These are phyloP conservation scores for Rhodotorula glutinis DNA, from an alignment of 1,284 basidiomycete species.

Conservation along the genomic window DNA sequence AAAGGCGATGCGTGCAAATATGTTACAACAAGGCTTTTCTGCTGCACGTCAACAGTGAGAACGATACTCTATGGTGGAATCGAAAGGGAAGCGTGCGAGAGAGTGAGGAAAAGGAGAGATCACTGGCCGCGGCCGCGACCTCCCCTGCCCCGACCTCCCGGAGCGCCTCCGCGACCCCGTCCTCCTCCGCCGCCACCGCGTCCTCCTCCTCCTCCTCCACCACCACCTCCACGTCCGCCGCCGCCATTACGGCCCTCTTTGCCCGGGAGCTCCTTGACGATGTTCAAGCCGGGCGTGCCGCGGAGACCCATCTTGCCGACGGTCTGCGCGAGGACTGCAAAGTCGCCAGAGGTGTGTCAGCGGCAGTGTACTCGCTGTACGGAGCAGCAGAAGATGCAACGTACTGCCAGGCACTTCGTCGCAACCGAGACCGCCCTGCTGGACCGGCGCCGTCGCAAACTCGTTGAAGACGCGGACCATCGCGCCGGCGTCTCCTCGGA, in stretches of 20 bases:
- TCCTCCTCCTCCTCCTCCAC: constrained; percentile 70
- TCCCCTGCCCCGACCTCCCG: constrained; percentile 5
- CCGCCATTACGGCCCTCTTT: constrained; percentile 64
- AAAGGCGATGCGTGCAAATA: no score
- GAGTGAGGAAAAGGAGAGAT: no score
- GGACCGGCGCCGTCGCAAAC: constrained; percentile 9
- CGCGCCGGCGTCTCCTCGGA: constrained; percentile 7
- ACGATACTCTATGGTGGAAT: no score
- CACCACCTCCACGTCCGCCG: constrained; percentile 65
- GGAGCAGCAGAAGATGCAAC: neutral
- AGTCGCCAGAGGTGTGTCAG: neutral
- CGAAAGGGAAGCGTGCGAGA: no score
- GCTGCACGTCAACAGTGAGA: no score
- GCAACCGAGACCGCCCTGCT: constrained; percentile 20
- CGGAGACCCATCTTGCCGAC: constrained; percentile 63
- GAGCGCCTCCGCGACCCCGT: neutral
- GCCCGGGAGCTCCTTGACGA: constrained; percentile 39
- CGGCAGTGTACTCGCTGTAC: no score
- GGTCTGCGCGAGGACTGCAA: constrained; percentile 38
- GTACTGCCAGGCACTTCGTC: constrained; percentile 26
- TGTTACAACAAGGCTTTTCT: no score
- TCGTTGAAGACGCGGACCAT: constrained; percentile 33
- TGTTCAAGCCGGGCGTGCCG: constrained; percentile 55
- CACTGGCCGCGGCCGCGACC: neutral
- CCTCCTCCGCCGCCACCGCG: constrained; percentile 7